These are phyloP conservation scores for Chlorociboria aeruginascens DNA, from an alignment of 495 filamentous ascomycete species.

Conservation along the genomic window DNA sequence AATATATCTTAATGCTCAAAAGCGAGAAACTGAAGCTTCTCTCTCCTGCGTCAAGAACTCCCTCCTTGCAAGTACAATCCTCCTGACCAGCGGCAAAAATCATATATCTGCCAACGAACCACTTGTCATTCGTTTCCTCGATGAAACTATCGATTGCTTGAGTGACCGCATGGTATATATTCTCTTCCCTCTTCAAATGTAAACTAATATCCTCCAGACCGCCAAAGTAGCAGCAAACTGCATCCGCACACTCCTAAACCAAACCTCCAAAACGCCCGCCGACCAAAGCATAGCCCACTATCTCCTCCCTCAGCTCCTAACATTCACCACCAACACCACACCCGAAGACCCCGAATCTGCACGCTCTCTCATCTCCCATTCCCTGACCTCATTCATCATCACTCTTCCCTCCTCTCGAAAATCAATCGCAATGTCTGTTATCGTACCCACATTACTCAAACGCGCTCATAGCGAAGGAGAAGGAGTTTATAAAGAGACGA, in stretches of 20 bases:
- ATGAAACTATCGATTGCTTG: slow-evolving; percentile 74
- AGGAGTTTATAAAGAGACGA: slow-evolving; percentile 54
- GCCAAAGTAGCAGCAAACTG: slow-evolving; percentile 84
- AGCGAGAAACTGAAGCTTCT: slow-evolving; percentile 66
- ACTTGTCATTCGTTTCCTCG: slow-evolving; percentile 52
- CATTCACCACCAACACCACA: slow-evolving; percentile 56
- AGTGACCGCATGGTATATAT: slow-evolving; percentile 54
- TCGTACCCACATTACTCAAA: slow-evolving; percentile 69
- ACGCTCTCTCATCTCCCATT: slow-evolving; percentile 54
- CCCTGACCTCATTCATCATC: slow-evolving; percentile 55
- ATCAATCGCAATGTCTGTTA: slow-evolving; percentile 52
- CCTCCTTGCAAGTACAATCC: slow-evolving; percentile 74
- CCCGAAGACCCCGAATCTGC: slow-evolving; percentile 65
- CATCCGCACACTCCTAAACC: slow-evolving; percentile 65
- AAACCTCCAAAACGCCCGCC: slow-evolving; percentile 46
- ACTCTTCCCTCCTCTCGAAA: slow-evolving; percentile 37
- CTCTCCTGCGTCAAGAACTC: slow-evolving; percentile 88
- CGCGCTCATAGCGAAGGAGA: slow-evolving; percentile 47
- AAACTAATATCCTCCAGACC: slow-evolving; percentile 33
- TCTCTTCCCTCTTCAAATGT: background rate
- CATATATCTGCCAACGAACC: slow-evolving; percentile 61
- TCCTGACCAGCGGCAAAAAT: slow-evolving; percentile 69
- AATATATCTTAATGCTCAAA: slow-evolving; percentile 73
- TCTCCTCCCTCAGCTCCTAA: slow-evolving; percentile 63
- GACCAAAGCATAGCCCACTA: slow-evolving; percentile 63